Evolutionary conservation across 2,329 filamentous ascomycete species (phyloP).

Genomic region (Chaetothyriales sp.): DNA sequence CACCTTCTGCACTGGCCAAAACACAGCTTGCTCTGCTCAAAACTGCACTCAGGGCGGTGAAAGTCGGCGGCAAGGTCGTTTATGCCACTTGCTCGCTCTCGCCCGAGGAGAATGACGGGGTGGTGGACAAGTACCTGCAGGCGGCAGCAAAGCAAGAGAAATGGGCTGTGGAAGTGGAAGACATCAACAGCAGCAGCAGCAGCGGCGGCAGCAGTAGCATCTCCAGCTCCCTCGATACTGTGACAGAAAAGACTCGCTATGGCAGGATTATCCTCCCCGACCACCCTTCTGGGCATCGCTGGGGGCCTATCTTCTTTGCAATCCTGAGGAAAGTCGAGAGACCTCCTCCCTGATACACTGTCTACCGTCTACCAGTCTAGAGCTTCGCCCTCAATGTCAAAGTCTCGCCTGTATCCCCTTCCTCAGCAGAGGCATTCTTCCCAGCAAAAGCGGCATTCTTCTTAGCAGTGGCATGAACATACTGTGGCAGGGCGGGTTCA

Average conservation of each 20-base stretch:
- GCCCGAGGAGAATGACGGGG: slow-evolving; percentile 6
- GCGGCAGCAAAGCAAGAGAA: neutral
- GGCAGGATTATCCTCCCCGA: slow-evolving; percentile 1
- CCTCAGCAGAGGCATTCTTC: neutral
- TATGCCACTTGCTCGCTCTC: slow-evolving; percentile 9
- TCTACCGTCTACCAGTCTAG: too few species aligned
- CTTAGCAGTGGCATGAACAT: slow-evolving; percentile 2
- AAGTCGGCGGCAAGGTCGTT: slow-evolving; percentile 4
- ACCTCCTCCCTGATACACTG: neutral
- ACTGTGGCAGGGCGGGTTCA: slow-evolving; percentile 1
- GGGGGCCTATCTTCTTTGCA: neutral
- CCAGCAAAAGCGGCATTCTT: neutral
- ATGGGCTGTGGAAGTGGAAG: neutral
- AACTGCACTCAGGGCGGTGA: slow-evolving; percentile 4
- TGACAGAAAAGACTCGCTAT: neutral
- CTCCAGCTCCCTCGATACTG: neutral
- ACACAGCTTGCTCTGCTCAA: slow-evolving; percentile 5
- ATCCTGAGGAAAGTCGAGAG: neutral
- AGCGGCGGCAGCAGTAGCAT: too few species aligned
- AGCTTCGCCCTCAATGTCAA: neutral
- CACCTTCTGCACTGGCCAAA: slow-evolving; percentile 4
- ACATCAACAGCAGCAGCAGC: too few species aligned
- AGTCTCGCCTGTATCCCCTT: neutral
- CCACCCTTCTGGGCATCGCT: neutral
- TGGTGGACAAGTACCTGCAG: slow-evolving; percentile 3